Base-by-base conservation (phyloP, 805 yeast species). In the Danielia oregonensis region DNA sequence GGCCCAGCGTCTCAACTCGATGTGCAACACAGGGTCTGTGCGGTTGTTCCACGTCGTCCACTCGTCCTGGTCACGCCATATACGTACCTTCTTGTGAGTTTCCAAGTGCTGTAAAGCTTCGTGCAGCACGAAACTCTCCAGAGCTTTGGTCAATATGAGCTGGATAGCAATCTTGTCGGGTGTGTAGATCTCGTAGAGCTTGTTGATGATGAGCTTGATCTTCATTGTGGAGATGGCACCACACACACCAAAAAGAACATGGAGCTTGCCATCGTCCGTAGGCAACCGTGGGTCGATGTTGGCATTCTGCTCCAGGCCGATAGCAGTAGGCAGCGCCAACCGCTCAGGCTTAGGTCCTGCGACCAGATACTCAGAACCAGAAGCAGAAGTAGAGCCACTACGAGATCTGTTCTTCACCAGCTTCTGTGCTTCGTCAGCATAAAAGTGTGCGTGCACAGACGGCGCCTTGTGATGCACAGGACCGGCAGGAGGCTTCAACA, bases 1-100 rank as follows among this genome's bases (percentile, higher is more conserved):
- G 1, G 97, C 97, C 97, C 97, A 91, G 44, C 95, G 78, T 40
- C 97, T 79, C 40, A 91, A 68, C 63, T 93, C 97, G 47, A 91
- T 88, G 62, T 91, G 97, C 44, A 93, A 68, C 24, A 93, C 95
- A 1, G 97, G 97, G 59, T 93, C 97, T 36, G 80, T 70, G 42
- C 94, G 72, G 29, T 69, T 61, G 48, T 80, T 79, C 83, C 97
- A 91, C n/a, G 82, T 78, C 65, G 41, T 50, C 82, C 82, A 76
- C 54, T 76, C 82, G 47, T 76, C 82, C 15, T 61, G 55, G 48
- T 76, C 80, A 47, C 76, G 57, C 82, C 82, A 76, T 6, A 75
- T 60, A 36, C 72, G 64, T 9, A 76, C 65, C 41, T 68, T 64
- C 35, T 68, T 58, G 10, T 65, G 65, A 16, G 40, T 53, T 36